Conservation (phyloP, 176 grass and related monocot genomes). For the Triticum turgidum region DNA sequence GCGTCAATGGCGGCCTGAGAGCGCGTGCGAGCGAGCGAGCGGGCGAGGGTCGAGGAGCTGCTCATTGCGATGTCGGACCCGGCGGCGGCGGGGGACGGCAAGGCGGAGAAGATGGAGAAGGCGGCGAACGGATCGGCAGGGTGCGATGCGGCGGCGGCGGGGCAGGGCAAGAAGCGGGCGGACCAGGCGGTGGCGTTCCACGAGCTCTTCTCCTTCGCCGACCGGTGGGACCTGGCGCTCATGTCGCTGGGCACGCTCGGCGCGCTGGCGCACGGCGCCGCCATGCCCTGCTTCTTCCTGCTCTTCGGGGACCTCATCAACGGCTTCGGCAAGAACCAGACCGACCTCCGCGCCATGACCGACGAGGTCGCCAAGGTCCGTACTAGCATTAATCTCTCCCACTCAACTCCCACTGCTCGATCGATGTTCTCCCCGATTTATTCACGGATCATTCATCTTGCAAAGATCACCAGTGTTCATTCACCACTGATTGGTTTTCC, state of each 20-base stretch:
- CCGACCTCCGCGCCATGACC: slow-evolving; percentile 83
- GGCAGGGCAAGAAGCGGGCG: slow-evolving; percentile 67
- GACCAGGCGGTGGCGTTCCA: slow-evolving; percentile 83
- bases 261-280: slow-evolving; percentile 82
- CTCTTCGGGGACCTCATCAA: slow-evolving; percentile 98
- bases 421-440: neutral
- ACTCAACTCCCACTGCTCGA: neutral
- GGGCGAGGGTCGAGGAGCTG: neutral
- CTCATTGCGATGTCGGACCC: slow-evolving; percentile 48
- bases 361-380: slow-evolving; percentile 96
- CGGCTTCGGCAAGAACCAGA: slow-evolving; percentile 96
- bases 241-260: slow-evolving; percentile 76
- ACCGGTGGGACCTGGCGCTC: slow-evolving; percentile 73
- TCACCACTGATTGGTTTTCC: neutral
- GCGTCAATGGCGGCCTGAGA: slow-evolving; percentile 31
- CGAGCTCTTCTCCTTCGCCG: slow-evolving; percentile 84
- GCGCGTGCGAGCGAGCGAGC: slow-evolving; percentile 1
- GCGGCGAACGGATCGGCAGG: slow-evolving; percentile 26
- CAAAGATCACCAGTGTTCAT: neutral
- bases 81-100: slow-evolving; percentile 40
- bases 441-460: too few relatives aligned
- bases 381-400: neutral
- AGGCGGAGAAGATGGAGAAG: slow-evolving; percentile 32
- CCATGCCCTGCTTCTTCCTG: slow-evolving; percentile 99
- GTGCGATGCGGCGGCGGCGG: slow-evolving; percentile 31